These are phyloP conservation scores for Halophytophthora batemanensis DNA, from an alignment of 352 stramenopile species.

Conservation along the genomic window DNA sequence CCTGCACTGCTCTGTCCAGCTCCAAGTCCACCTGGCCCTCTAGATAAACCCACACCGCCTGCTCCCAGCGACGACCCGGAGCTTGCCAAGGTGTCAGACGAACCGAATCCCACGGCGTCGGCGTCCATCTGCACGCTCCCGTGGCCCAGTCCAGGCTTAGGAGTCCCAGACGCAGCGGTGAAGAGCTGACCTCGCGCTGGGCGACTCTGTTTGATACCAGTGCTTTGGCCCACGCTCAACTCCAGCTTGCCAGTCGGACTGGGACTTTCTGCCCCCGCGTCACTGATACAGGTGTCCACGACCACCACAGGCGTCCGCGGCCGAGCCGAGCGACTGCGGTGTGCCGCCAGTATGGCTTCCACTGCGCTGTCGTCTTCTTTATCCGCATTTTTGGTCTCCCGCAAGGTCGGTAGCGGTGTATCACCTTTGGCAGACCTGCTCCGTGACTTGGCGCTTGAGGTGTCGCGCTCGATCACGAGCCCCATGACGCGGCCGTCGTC, in stretches of 20 bases:
- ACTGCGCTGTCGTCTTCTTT: constrained; percentile 5
- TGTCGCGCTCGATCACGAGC: constrained; percentile 9
- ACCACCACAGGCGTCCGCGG: constrained; percentile 11
- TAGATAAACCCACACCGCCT: neutral
- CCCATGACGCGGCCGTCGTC: constrained; percentile 7
- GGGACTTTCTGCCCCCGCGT: neutral
- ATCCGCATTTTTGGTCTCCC: constrained; percentile 1
- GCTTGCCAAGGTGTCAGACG: constrained; percentile 2
- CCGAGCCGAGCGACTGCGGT: constrained; percentile 14
- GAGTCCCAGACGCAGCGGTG: neutral
- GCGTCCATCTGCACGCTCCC: constrained; percentile 7
- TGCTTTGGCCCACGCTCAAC: constrained; percentile 4
- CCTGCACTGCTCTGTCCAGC: constrained; percentile 3
- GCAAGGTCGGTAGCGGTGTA: constrained; percentile 6
- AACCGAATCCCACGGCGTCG: neutral
- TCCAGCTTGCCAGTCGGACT: neutral
- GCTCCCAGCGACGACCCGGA: constrained; percentile 9
- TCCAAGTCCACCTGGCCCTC: constrained; percentile 1
- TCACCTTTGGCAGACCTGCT: constrained; percentile 8
- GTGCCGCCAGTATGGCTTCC: constrained; percentile 14
- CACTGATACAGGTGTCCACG: constrained; percentile 1
- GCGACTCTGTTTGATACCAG: constrained; percentile 4
- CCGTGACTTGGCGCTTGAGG: constrained; percentile 22
- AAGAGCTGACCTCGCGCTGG: constrained; percentile 6
- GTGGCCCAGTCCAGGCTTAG: neutral